Conservation (phyloP, 208 protist genomes). For the Lotmaria passim region DNA sequence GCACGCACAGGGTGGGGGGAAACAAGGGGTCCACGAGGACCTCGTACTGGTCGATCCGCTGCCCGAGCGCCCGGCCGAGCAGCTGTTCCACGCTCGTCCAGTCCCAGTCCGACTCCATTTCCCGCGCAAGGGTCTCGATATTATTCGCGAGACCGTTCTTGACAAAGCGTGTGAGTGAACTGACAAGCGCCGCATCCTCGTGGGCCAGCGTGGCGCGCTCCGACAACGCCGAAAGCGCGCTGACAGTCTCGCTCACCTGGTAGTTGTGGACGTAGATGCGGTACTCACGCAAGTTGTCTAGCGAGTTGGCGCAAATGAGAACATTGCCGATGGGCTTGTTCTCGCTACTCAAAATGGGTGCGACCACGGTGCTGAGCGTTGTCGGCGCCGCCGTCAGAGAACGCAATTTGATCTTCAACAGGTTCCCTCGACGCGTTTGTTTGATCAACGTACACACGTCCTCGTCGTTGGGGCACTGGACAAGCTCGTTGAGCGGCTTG, state of each 20-base stretch:
- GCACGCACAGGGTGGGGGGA: slow-evolving; percentile 77
- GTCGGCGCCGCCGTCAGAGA: slow-evolving; percentile 77
- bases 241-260: slow-evolving; percentile 56
- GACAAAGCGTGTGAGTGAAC: slow-evolving; percentile 58
- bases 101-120: slow-evolving; percentile 89
- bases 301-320: slow-evolving; percentile 87
- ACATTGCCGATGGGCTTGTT: slow-evolving; percentile 73
- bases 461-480: slow-evolving; percentile 60
- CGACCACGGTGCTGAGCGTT: slow-evolving; percentile 78
- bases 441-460: slow-evolving; percentile 56
- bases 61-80: slow-evolving; percentile 66
- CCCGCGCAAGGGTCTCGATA: slow-evolving; percentile 68
- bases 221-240: slow-evolving; percentile 49
- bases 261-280: slow-evolving; percentile 86
- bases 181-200: slow-evolving; percentile 42
- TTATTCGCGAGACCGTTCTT: slow-evolving; percentile 53
- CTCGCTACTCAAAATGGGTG: slow-evolving; percentile 62
- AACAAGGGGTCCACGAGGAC: slow-evolving; percentile 72
- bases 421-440: slow-evolving; percentile 37
- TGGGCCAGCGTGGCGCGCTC: slow-evolving; percentile 46
- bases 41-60: slow-evolving; percentile 42
- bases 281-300: slow-evolving; percentile 82
- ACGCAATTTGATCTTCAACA: slow-evolving; percentile 82
- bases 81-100: slow-evolving; percentile 89
- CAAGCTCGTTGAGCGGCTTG: slow-evolving; percentile 84